Evolutionary conservation across 106 monocot species (phyloP).

Genomic region (Acorus calamus): DNA sequence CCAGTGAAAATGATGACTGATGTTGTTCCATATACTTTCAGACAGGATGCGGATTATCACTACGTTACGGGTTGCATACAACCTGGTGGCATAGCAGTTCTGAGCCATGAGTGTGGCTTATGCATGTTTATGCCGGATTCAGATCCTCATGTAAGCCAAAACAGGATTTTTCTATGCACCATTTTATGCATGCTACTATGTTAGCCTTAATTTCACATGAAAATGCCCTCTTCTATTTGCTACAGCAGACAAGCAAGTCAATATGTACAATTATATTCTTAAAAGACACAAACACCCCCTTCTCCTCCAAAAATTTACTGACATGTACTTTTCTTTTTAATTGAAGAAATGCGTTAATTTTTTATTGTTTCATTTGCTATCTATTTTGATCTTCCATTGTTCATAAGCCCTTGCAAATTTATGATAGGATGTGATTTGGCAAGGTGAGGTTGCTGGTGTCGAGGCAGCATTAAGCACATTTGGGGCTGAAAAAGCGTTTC

Average conservation of each 20-base stretch:
- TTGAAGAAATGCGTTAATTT: neutral
- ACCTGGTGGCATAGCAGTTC: conserved; percentile 83
- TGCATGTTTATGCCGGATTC: conserved; percentile 96
- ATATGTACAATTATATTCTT: no score
- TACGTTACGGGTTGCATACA: conserved; percentile 86
- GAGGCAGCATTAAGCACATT: conserved; percentile 71
- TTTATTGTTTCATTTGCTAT: no score
- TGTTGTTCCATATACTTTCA: conserved; percentile 85
- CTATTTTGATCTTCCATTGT: no score
- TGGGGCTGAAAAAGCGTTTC: conserved; percentile 70
- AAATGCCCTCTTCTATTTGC: no score
- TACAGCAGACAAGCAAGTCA: no score
- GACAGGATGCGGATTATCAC: conserved; percentile 90
- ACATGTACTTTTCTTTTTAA: neutral
- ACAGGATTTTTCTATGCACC: neutral
- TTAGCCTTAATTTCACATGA: no score
- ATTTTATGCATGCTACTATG: neutral
- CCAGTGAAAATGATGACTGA: conserved; percentile 97
- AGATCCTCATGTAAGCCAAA: conserved; percentile 59
- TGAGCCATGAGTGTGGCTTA: conserved; percentile 59
- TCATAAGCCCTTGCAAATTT: no score
- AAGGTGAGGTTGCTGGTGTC: conserved; percentile 76
- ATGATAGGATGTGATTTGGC: conserved; percentile 64
- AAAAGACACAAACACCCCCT: no score
- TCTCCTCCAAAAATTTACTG: no score